phyloP scores from a whole-genome alignment of 805 yeast genomes.

The Barnettozyma salicaria region DNA sequence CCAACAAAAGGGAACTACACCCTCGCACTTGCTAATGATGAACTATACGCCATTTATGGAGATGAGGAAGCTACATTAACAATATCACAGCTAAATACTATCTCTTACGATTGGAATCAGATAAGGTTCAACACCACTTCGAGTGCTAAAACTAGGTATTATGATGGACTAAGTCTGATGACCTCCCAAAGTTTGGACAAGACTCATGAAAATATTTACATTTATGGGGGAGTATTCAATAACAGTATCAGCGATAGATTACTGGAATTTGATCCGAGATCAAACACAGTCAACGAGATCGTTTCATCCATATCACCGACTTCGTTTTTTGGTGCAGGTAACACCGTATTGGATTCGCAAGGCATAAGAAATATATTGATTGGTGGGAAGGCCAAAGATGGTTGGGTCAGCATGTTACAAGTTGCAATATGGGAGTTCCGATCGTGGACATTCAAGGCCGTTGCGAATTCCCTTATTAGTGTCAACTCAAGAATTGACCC shows the following conservation, averaged over 20 bases:
- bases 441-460: constrained; percentile 57
- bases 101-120: constrained; percentile 12
- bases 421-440: constrained; percentile 66
- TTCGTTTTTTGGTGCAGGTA: constrained; percentile 48
- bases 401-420: constrained; percentile 72
- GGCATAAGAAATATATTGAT: constrained; percentile 46
- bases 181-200: constrained; percentile 31
- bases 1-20: constrained; percentile 21
- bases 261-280: constrained; percentile 36
- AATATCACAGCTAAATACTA: constrained; percentile 11
- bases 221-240: constrained; percentile 45
- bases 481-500: constrained; percentile 51
- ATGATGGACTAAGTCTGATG: constrained; percentile 35
- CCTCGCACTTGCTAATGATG: constrained; percentile 19
- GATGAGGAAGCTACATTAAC: constrained; percentile 3
- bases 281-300: constrained; percentile 33
- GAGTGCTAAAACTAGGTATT: constrained; percentile 8
- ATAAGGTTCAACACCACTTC: constrained; percentile 17
- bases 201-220: constrained; percentile 35
- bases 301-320: constrained; percentile 49
- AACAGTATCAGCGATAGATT: constrained; percentile 35
- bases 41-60: constrained; percentile 20
- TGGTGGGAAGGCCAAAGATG: constrained; percentile 58
- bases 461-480: constrained; percentile 26
- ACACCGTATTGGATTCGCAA: constrained; percentile 32